Percentiles rank a stretch among this genome's conserved stretches.
Evolutionary conservation across 345 rosid genomes (phyloP).

Genomic region (Turritis glabra): DNA sequence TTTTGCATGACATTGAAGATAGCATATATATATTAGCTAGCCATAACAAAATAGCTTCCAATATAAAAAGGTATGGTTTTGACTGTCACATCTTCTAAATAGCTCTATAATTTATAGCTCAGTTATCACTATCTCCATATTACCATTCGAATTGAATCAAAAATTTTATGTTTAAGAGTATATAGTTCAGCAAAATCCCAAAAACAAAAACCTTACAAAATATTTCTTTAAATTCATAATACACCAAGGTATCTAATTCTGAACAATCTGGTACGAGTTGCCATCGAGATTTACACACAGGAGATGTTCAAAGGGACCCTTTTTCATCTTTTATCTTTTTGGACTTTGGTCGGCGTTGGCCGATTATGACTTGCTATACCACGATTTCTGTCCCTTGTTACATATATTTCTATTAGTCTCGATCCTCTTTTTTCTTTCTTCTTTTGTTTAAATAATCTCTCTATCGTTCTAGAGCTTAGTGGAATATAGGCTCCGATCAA

Average conservation of each 20-base stretch:
- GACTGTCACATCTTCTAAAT: not conserved
- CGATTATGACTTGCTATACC: constrained; percentile 42
- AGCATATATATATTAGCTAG: not conserved
- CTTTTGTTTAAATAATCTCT: not conserved
- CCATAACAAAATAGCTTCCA: not conserved
- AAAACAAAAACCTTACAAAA: not conserved
- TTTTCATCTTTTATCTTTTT: constrained; percentile 36
- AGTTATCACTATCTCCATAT: not conserved
- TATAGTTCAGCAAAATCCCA: not conserved
- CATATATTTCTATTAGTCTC: not conserved
- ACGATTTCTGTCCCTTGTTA: constrained; percentile 1
- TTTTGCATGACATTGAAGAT: not conserved
- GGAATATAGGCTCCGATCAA: constrained; percentile 38
- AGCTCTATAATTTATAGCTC: too few relatives aligned
- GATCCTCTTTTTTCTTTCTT: not conserved
- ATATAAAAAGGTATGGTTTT: not conserved
- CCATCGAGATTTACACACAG: constrained; percentile 33
- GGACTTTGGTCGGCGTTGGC: constrained; percentile 49
- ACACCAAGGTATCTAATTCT: not conserved
- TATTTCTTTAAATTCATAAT: not conserved
- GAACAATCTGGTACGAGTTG: constrained; percentile 41
- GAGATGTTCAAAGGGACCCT: constrained; percentile 39
- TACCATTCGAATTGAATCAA: not conserved
- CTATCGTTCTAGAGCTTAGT: constrained; percentile 15
- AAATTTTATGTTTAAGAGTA: not conserved